These are phyloP conservation scores for Geranium rotundifolium DNA, from an alignment of 345 rosid genomes.

Conservation along the genomic window DNA sequence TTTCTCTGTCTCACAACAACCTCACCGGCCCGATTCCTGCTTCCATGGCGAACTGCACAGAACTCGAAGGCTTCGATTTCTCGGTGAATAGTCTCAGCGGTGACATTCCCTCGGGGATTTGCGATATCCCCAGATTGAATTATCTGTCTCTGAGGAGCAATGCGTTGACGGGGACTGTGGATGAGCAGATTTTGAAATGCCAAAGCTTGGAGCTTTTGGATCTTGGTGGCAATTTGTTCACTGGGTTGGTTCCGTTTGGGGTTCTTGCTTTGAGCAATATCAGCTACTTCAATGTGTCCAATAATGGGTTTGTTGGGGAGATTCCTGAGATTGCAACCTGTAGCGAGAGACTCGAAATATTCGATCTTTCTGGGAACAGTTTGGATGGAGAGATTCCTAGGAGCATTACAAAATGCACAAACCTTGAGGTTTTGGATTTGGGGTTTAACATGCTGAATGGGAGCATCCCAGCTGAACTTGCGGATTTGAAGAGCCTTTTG, in stretches of 20 bases:
- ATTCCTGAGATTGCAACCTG: conserved; percentile 47
- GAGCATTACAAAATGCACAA: conserved; percentile 52
- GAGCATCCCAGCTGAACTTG: conserved; percentile 42
- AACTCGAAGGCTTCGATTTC: conserved; percentile 76
- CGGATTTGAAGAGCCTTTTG: conserved; percentile 40
- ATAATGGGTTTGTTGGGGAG: conserved; percentile 56
- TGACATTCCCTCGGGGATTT: conserved; percentile 47
- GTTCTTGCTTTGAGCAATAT: conserved; percentile 48
- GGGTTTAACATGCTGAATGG: conserved; percentile 70
- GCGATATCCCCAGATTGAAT: conserved; percentile 46
- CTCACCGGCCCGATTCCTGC: conserved; percentile 65
- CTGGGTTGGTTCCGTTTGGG: conserved; percentile 60
- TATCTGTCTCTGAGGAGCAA: conserved; percentile 61
- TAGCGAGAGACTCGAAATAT: conserved; percentile 39
- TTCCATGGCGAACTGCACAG: conserved; percentile 54
- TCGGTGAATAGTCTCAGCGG: conserved; percentile 66
- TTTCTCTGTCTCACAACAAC: conserved; percentile 59
- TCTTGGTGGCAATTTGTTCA: conserved; percentile 61
- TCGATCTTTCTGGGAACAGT: conserved; percentile 70
- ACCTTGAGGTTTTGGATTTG: conserved; percentile 64
- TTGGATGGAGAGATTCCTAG: conserved; percentile 51
- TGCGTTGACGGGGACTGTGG: conserved; percentile 48
- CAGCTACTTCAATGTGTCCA: conserved; percentile 55
- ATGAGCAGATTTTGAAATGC: conserved; percentile 45
- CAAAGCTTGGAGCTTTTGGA: conserved; percentile 47